Evolutionary conservation across 345 rosid genomes (phyloP), one percentile per base, ranked within the genome.

Genomic region (Limnanthes douglasii): DNA sequence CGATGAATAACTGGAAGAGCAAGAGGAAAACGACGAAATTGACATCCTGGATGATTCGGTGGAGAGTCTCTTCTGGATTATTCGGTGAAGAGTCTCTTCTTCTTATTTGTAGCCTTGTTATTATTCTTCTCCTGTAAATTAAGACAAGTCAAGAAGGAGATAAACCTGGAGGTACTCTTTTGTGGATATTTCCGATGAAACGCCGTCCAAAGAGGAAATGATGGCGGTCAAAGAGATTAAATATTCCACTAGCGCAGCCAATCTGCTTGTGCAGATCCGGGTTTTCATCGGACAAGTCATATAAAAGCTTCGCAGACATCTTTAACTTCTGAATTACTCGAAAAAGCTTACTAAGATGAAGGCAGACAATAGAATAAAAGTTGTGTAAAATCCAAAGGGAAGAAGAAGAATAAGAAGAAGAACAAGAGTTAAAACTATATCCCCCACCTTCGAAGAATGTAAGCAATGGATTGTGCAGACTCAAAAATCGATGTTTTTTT

Each of bases 171-270:
- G 72, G 64, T 23, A 70, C 60, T 30, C 54, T 41, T 50, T 60
- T 73, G 18, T 51, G 70, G 62, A 39, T 59, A 17, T 40, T 56
- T 37, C 55, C 41, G 18, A 38, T 45, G 33, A 53, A 25, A 23
- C 72, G 80, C 59, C 69, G 43, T 2, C 69, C 59, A n/a, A n/a
- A n/a, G 6, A 72, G 64, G 56, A 61, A 73, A 62, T 63, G 83
- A 34, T 56, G 69, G 57, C 71, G 71, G 58, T 72, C 78, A 47
- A 86, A 81, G 40, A 81, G 70, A 21, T 82, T 88, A 41, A 82
- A 71, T 44, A 88, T 64, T 24, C 95, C 93, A 56, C 69, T 64
- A 78, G 82, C 82, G 54, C 97, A 88, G 31, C 97, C 93, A 46
- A 83, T 59, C 34, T 82, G 95, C 65, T 72, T 82, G 29, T 57